These are phyloP conservation scores for Debaryomyces sp. DNA, from an alignment of 1,139 yeast genomes.

Conservation along the genomic window DNA sequence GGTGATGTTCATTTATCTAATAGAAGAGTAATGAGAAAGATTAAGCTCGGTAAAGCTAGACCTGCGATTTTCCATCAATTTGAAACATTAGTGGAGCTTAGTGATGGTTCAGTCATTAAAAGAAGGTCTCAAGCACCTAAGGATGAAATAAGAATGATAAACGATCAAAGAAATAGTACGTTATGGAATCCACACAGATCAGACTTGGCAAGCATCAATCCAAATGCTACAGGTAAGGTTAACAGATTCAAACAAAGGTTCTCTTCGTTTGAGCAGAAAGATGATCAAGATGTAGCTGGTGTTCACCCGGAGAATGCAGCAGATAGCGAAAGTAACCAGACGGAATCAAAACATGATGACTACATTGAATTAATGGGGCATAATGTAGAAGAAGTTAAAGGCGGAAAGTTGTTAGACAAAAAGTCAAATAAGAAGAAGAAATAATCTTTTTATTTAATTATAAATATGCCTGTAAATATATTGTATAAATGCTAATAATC, in stretches of 20 bases:
- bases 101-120: slow-evolving; percentile 87
- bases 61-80: slow-evolving; percentile 93
- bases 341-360: slow-evolving; percentile 48
- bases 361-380: slow-evolving; percentile 65
- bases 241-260: slow-evolving; percentile 83
- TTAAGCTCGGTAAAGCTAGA: slow-evolving; percentile 76
- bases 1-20: slow-evolving; percentile 47
- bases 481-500: slow-evolving; percentile 10
- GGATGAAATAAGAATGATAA: slow-evolving; percentile 80
- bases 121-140: slow-evolving; percentile 90
- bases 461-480: slow-evolving; percentile 18
- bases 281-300: slow-evolving; percentile 21
- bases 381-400: slow-evolving; percentile 62
- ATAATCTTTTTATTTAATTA: slow-evolving; percentile 13
- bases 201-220: slow-evolving; percentile 73
- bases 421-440: slow-evolving; percentile 40
- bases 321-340: slow-evolving; percentile 12
- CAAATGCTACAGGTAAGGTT: slow-evolving; percentile 82
- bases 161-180: slow-evolving; percentile 84
- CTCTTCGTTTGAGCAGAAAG: slow-evolving; percentile 47
- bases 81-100: slow-evolving; percentile 81
- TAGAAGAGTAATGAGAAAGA: slow-evolving; percentile 57
- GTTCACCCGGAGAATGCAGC: slow-evolving; percentile 14
- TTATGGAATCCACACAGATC: slow-evolving; percentile 88
- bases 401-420: slow-evolving; percentile 61